phyloP scores from a whole-genome alignment of 306 rosid genomes.

The Hippophae rhamnoides region DNA sequence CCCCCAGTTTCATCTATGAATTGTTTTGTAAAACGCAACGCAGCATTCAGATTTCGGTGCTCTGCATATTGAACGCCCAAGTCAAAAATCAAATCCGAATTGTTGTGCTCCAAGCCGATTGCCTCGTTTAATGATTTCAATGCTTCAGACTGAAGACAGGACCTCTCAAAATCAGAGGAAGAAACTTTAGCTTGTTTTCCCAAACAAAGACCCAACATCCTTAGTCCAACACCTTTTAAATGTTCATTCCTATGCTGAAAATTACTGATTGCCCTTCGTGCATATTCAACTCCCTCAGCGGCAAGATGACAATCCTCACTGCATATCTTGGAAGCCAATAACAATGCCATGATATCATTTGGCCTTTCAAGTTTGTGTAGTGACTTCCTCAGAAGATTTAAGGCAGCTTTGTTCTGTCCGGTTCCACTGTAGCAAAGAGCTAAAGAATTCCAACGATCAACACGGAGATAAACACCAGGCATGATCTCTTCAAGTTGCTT shows the following conservation, averaged over 20 bases:
- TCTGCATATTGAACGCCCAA: conserved; percentile 70
- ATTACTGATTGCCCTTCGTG: conserved; percentile 48
- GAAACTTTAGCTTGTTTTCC: conserved; percentile 68
- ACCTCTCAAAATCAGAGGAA: conserved; percentile 67
- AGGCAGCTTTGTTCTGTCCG: conserved; percentile 52
- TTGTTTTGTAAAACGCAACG: conserved; percentile 46
- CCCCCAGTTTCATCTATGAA: conserved; percentile 57
- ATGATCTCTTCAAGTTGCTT: conserved; percentile 70
- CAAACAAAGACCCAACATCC: conserved; percentile 64
- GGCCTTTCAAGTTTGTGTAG: conserved; percentile 80
- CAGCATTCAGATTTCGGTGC: conserved; percentile 67
- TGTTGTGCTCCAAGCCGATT: conserved; percentile 25
- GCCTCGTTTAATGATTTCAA: conserved; percentile 49
- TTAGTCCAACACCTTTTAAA: conserved; percentile 45
- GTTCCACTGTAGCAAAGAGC: conserved; percentile 78
- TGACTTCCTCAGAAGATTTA: conserved; percentile 70
- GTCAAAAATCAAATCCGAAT: conserved; percentile 50
- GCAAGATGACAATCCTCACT: conserved; percentile 66
- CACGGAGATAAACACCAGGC: conserved; percentile 83
- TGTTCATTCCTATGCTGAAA: conserved; percentile 24
- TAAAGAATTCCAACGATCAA: conserved; percentile 81
- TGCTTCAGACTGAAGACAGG: conserved; percentile 48
- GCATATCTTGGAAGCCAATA: conserved; percentile 79
- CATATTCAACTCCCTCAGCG: conserved; percentile 69
- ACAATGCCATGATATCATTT: conserved; percentile 52